These are phyloP conservation scores for Aureobasidium zeae DNA, from an alignment of 2,329 filamentous ascomycete genomes.

Conservation along the genomic window DNA sequence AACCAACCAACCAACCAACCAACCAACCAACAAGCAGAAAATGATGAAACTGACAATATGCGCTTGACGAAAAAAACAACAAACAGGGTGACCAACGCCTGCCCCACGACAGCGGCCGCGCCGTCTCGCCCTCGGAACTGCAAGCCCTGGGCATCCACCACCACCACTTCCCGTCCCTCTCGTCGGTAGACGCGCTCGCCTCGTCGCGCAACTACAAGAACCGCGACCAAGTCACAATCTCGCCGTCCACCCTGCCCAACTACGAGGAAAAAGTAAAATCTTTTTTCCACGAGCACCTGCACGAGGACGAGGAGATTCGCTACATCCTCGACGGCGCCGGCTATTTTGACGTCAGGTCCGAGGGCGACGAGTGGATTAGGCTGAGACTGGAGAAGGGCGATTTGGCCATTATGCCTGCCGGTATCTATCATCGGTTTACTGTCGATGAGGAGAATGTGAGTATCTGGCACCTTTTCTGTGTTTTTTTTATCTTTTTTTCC, in stretches of 20 bases:
- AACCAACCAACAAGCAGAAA: background rate
- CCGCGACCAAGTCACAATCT: constrained; percentile 86
- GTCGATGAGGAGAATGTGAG: constrained; percentile 84
- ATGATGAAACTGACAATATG: background rate
- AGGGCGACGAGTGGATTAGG: constrained; percentile 80
- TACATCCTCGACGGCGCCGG: constrained; percentile 84
- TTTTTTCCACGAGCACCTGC: constrained; percentile 92
- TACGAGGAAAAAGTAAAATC: constrained; percentile 91
- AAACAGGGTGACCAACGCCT: constrained; percentile 86
- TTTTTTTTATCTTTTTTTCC: too few species aligned
- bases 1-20: constrained; percentile 13
- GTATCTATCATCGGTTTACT: constrained; percentile 96
- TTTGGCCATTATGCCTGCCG: constrained; percentile 84
- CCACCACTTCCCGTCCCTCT: constrained; percentile 55
- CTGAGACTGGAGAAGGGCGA: constrained; percentile 78
- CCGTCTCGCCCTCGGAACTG: constrained; percentile 57
- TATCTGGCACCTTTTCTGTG: constrained; percentile 24
- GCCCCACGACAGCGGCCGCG: constrained; percentile 73
- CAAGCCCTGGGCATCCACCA: constrained; percentile 70
- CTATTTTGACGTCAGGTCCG: constrained; percentile 83
- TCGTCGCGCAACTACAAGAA: constrained; percentile 76
- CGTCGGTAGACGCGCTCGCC: constrained; percentile 66
- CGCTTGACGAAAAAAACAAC: constrained; percentile 17
- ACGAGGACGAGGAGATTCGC: constrained; percentile 97
- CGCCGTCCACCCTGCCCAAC: constrained; percentile 68